Evolutionary conservation across 2,329 filamentous ascomycete genomes (phyloP).

Genomic region (Trematosphaeria pertusa): DNA sequence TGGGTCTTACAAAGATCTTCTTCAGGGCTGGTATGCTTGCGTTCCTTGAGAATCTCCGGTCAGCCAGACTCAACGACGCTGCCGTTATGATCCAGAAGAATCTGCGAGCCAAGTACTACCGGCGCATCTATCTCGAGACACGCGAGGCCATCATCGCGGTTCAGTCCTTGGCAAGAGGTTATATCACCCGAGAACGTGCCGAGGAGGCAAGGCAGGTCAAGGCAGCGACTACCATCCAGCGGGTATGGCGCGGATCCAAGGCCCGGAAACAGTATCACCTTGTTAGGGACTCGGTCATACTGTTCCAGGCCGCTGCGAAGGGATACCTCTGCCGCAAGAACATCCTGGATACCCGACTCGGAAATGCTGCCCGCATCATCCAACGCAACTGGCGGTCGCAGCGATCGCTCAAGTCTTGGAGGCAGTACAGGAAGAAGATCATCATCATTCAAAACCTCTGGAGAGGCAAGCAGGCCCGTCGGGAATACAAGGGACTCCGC

Average conservation of each 20-base stretch:
- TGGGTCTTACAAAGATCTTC: slow-evolving; percentile 98
- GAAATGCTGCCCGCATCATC: slow-evolving; percentile 88
- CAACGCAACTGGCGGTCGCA: slow-evolving; percentile 89
- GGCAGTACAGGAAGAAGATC: slow-evolving; percentile 87
- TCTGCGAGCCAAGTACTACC: slow-evolving; percentile 91
- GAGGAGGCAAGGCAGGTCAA: slow-evolving; percentile 83
- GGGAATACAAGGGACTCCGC: slow-evolving; percentile 86
- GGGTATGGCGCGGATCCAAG: slow-evolving; percentile 92
- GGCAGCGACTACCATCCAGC: slow-evolving; percentile 92
- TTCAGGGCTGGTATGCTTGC: slow-evolving; percentile 99
- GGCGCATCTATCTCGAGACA: slow-evolving; percentile 86
- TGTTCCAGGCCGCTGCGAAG: slow-evolving; percentile 89
- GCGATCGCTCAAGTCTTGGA: slow-evolving; percentile 79
- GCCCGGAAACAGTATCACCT: slow-evolving; percentile 80
- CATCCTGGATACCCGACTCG: slow-evolving; percentile 91
- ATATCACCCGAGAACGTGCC: slow-evolving; percentile 76
- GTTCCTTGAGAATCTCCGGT: slow-evolving; percentile 93
- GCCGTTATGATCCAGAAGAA: slow-evolving; percentile 99
- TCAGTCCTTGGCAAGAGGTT: slow-evolving; percentile 79
- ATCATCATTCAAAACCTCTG: slow-evolving; percentile 90
- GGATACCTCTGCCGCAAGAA: slow-evolving; percentile 89
- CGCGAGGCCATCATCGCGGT: slow-evolving; percentile 80
- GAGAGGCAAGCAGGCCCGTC: slow-evolving; percentile 82
- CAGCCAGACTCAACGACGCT: slow-evolving; percentile 87
- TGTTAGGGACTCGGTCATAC: slow-evolving; percentile 82